Conservation (phyloP, 306 rosid genomes). For the Comarum palustre region DNA sequence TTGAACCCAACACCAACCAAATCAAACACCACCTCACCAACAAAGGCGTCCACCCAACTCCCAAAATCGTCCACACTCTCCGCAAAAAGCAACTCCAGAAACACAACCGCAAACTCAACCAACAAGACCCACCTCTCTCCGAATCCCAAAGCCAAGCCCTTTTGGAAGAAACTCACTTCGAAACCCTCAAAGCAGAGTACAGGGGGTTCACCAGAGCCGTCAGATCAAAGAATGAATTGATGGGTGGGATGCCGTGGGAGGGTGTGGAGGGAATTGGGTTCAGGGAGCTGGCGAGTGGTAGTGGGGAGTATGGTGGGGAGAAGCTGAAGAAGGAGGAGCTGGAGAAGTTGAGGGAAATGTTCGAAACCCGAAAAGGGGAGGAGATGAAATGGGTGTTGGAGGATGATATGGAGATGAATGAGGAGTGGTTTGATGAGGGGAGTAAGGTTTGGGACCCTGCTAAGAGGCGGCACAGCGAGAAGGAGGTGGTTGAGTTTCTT, state of each 20-base stretch:
- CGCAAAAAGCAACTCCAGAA: slow-evolving; percentile 83
- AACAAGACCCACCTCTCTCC: slow-evolving; percentile 36
- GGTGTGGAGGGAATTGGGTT: slow-evolving; percentile 42
- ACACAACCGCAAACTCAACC: slow-evolving; percentile 56
- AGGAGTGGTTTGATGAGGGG: slow-evolving; percentile 42
- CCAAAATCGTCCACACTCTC: slow-evolving; percentile 70
- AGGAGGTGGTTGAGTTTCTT: slow-evolving; percentile 65
- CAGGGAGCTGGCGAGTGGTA: slow-evolving; percentile 35
- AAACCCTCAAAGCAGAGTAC: slow-evolving; percentile 53
- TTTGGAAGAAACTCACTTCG: slow-evolving; percentile 51
- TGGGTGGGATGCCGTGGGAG: slow-evolving; percentile 84
- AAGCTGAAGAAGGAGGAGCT: slow-evolving; percentile 65
- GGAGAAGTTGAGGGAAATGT: slow-evolving; percentile 55
- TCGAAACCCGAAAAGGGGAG: slow-evolving; percentile 57
- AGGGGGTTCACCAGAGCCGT: slow-evolving; percentile 46
- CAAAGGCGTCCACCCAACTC: slow-evolving; percentile 59
- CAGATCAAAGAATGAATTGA: slow-evolving; percentile 20
- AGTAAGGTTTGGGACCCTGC: slow-evolving; percentile 21
- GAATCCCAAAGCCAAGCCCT: slow-evolving; percentile 39
- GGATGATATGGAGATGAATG: slow-evolving; percentile 55
- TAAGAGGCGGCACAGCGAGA: slow-evolving; percentile 53
- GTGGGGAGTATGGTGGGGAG: slow-evolving; percentile 37
- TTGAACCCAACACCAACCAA: slow-evolving; percentile 58
- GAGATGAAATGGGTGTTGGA: slow-evolving; percentile 72
- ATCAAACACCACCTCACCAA: slow-evolving; percentile 54